Conservation (phyloP, 1,284 basidiomycete species). For the Anthracocystis panici-leucophaei region DNA sequence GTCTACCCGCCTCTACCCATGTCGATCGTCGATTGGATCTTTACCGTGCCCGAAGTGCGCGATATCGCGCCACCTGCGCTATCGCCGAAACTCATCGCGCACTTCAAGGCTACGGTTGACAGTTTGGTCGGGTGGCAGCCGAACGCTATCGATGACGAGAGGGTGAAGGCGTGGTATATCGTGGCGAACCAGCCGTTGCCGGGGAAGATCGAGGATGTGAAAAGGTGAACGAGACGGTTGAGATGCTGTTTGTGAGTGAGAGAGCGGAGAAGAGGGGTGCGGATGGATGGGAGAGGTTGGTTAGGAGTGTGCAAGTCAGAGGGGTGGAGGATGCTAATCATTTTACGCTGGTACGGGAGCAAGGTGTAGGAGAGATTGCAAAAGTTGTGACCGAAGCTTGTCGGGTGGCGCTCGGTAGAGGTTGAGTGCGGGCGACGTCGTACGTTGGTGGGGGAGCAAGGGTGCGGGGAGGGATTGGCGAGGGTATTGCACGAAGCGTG, state of each 20-base stretch:
- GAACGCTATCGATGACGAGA: not conserved
- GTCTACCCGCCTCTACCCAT: conserved; percentile 46
- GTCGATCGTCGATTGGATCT: conserved; percentile 50
- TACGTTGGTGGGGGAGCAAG: conserved; percentile 23
- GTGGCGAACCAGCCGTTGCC: conserved; percentile 28
- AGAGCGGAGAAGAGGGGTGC: conserved; percentile 13
- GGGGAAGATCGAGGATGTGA: conserved; percentile 25
- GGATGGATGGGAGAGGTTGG: conserved; percentile 40
- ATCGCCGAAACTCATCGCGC: conserved; percentile 29
- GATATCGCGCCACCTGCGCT: conserved; percentile 44
- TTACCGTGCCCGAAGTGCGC: conserved; percentile 32
- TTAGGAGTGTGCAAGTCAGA: conserved; percentile 9
- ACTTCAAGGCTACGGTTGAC: conserved; percentile 49
- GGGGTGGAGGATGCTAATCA: conserved; percentile 30
- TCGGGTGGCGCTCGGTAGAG: not conserved
- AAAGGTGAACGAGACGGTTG: conserved; percentile 40
- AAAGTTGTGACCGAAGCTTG: conserved; percentile 16
- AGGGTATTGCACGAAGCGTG: not conserved
- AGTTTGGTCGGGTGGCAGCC: conserved; percentile 22
- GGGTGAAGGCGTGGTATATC: conserved; percentile 23
- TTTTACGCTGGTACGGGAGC: conserved; percentile 39
- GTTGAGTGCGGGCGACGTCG: not conserved
- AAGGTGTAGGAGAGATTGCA: conserved; percentile 8
- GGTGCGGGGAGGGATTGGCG: not conserved
- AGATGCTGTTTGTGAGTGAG: conserved; percentile 27